Evolutionary conservation across 2,329 filamentous ascomycete species (phyloP).

Genomic region (Colletotrichum eleusines): DNA sequence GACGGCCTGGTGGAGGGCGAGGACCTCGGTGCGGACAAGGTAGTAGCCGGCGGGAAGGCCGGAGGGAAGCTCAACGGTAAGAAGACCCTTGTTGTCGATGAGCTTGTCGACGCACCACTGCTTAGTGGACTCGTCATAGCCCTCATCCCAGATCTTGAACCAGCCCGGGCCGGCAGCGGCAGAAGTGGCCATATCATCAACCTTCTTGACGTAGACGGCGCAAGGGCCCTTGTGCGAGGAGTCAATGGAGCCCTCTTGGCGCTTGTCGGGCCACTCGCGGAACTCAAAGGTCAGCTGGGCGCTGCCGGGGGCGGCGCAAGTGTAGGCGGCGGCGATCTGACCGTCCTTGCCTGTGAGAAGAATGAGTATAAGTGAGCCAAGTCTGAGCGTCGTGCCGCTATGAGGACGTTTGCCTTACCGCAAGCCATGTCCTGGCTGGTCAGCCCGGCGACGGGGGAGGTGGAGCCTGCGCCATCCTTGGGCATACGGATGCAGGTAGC

Average conservation of each 20-base stretch:
- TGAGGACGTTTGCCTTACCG: constrained; percentile 60
- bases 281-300: constrained; percentile 75
- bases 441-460: constrained; percentile 69
- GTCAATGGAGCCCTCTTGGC: constrained; percentile 68
- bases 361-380: constrained; percentile 37
- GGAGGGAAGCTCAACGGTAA: constrained; percentile 72
- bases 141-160: constrained; percentile 83
- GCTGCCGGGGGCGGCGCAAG: constrained; percentile 63
- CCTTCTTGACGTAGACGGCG: constrained; percentile 79
- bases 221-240: constrained; percentile 75
- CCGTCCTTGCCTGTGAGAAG: constrained; percentile 57
- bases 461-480: constrained; percentile 62
- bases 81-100: constrained; percentile 71
- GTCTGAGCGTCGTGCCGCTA: constrained; percentile 38
- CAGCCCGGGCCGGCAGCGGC: constrained; percentile 74
- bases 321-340: constrained; percentile 58
- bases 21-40: constrained; percentile 76
- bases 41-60: constrained; percentile 75
- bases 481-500: constrained; percentile 79
- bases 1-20: constrained; percentile 75
- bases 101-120: constrained; percentile 80
- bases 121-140: constrained; percentile 66
- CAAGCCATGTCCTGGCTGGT: constrained; percentile 76
- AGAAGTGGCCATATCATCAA: constrained; percentile 65
- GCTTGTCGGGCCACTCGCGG: constrained; percentile 69